A percentile compares a stretch with the other conserved stretches of the same genome.
Evolutionary conservation across 768 basidiomycete genomes (phyloP).

Genomic region (Boletus fagicola): DNA sequence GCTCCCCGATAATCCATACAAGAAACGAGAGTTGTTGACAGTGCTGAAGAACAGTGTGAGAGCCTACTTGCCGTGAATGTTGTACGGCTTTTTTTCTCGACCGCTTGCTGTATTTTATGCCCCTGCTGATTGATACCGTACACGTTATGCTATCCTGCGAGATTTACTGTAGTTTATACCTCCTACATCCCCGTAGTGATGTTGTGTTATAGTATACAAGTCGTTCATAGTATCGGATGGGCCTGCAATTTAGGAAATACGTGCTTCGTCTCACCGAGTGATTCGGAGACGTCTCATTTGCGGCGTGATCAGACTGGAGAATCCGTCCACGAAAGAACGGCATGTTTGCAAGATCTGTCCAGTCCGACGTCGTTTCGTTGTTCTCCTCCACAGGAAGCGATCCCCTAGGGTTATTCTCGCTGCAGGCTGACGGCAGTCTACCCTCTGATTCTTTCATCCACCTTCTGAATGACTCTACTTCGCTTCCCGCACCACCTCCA

Average conservation of each 20-base stretch:
- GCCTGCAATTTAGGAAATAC: conserved; percentile 5
- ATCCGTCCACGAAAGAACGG: conserved; percentile 11
- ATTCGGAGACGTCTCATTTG: conserved; percentile 16
- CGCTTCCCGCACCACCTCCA: conserved; percentile 43
- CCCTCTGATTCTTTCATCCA: conserved; percentile 64
- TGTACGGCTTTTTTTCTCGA: not conserved
- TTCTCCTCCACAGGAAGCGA: conserved; percentile 72
- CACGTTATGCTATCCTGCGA: not conserved
- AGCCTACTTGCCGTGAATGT: conserved; percentile 24
- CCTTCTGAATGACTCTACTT: conserved; percentile 58
- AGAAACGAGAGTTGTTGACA: conserved; percentile 51
- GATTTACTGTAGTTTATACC: conserved; percentile 5
- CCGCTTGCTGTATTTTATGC: conserved; percentile 18
- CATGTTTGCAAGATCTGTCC: conserved; percentile 58
- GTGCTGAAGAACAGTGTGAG: conserved; percentile 48
- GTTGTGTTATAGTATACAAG: conserved; percentile 5
- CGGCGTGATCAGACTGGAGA: conserved; percentile 19
- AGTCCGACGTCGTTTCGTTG: conserved; percentile 63
- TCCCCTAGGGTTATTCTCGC: conserved; percentile 56
- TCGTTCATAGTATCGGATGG: not conserved
- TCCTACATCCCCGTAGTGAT: conserved; percentile 1
- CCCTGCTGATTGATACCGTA: conserved; percentile 4
- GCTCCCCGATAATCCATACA: conserved; percentile 54
- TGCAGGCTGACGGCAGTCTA: conserved; percentile 46
- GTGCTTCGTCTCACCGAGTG: not conserved